Evolutionary conservation across 2,329 filamentous ascomycete species (phyloP).

Genomic region (Pseudophaeomoniella oleicola): DNA sequence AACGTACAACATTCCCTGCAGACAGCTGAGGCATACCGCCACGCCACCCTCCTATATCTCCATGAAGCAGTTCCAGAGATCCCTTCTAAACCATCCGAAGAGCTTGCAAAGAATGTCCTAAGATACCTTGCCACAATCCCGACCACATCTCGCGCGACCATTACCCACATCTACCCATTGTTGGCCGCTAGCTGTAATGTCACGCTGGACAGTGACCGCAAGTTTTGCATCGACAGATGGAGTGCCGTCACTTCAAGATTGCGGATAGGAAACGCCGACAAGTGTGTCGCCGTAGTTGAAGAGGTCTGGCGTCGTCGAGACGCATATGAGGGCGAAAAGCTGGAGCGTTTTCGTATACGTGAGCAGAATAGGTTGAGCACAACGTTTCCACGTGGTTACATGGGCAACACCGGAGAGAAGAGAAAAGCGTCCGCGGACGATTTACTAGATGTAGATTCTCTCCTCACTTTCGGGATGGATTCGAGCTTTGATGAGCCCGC

Average conservation of each 20-base stretch:
- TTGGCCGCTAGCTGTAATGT: constrained; percentile 54
- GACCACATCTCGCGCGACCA: constrained; percentile 44
- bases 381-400: constrained; percentile 5
- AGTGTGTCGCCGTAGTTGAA: constrained; percentile 47
- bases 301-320: constrained; percentile 55
- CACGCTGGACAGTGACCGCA: constrained; percentile 41
- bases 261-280: constrained; percentile 53
- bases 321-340: constrained; percentile 28
- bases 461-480: background rate
- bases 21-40: constrained; percentile 53
- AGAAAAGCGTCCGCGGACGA: constrained; percentile 6
- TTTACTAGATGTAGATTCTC: constrained; percentile 7
- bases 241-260: constrained; percentile 43
- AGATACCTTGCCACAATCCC: constrained; percentile 50
- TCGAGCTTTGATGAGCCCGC: too few relatives aligned
- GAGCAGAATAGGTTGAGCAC: background rate
- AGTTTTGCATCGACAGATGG: constrained; percentile 53
- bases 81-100: constrained; percentile 40
- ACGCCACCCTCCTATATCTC: constrained; percentile 50
- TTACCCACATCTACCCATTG: constrained; percentile 57
- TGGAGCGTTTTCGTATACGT: constrained; percentile 13
- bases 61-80: constrained; percentile 57
- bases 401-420: constrained; percentile 7
- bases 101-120: constrained; percentile 47
- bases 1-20: constrained; percentile 50